phyloP scores from a whole-genome alignment of 2,329 filamentous ascomycete species.

The Alternaria metachromatica region DNA sequence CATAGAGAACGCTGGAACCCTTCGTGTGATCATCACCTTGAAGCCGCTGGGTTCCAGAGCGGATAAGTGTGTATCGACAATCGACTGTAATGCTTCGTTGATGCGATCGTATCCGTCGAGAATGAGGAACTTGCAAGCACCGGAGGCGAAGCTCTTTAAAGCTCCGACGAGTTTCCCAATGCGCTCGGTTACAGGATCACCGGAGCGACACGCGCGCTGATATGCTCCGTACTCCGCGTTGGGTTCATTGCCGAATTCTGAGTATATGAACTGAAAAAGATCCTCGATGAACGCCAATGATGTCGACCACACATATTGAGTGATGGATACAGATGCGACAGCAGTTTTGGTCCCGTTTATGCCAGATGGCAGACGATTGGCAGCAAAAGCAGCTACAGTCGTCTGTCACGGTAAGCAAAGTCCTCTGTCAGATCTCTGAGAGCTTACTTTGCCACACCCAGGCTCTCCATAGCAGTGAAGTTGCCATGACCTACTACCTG shows the following conservation, averaged over 20 bases:
- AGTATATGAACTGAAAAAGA: not conserved
- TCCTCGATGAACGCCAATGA: not conserved
- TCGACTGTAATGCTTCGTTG: not conserved
- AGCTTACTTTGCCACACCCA: not conserved
- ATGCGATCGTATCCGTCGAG: not conserved
- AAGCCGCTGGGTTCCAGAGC: not conserved
- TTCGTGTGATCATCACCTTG: not conserved
- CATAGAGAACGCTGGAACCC: not conserved
- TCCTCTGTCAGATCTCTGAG: not conserved
- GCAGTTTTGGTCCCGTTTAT: not conserved
- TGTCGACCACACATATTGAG: not conserved
- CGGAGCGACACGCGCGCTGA: not conserved
- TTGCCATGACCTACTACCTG: not conserved
- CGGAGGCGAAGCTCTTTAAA: not conserved
- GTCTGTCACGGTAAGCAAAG: not conserved
- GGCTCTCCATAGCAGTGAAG: not conserved
- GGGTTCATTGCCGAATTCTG: not conserved
- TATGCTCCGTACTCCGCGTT: not conserved
- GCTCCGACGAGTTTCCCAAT: not conserved
- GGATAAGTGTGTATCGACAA: not conserved
- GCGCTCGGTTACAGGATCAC: not conserved
- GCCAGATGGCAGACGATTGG: not conserved
- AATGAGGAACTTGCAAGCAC: not conserved
- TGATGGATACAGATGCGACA: not conserved
- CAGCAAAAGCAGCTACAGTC: not conserved